phyloP scores from a whole-genome alignment of 495 filamentous ascomycete genomes.

The Penicillium steckii region DNA sequence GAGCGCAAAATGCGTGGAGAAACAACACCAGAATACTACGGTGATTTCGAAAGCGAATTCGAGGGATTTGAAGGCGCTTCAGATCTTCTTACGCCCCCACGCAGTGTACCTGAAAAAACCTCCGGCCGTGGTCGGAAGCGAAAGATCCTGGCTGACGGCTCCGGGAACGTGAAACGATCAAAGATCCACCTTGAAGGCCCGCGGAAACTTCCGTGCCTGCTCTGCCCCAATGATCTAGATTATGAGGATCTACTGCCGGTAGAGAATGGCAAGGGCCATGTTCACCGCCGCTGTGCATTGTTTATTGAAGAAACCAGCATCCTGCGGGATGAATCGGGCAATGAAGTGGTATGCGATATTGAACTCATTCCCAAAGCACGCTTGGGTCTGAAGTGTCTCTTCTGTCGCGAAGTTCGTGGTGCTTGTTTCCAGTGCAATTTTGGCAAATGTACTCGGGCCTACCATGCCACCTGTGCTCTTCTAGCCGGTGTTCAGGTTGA shows the following conservation, averaged over 20 bases:
- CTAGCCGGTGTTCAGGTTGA: constrained; percentile 91
- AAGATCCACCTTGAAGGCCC: constrained; percentile 66
- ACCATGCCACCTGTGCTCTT: constrained; percentile 92
- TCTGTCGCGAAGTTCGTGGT: constrained; percentile 89
- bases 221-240: constrained; percentile 91
- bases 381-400: constrained; percentile 87
- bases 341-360: constrained; percentile 74
- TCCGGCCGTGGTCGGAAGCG: constrained; percentile 60
- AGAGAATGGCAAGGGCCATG: constrained; percentile 76
- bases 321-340: constrained; percentile 60
- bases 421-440: constrained; percentile 96
- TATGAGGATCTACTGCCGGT: constrained; percentile 82
- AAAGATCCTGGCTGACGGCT: constrained; percentile 57
- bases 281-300: constrained; percentile 83
- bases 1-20: constrained; percentile 92
- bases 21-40: constrained; percentile 82
- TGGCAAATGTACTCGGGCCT: constrained; percentile 90
- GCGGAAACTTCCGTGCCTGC: constrained; percentile 79
- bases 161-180: constrained; percentile 73
- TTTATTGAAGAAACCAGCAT: constrained; percentile 94
- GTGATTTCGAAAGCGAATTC: constrained; percentile 66
- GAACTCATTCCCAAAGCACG: constrained; percentile 81
- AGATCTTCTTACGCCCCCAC: constrained; percentile 77
- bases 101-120: constrained; percentile 64
- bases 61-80: constrained; percentile 59